Evolutionary conservation across 805 yeast species (phyloP), one percentile per base, ranked within the genome.

Genomic region (Lipomyces oligophaga): DNA sequence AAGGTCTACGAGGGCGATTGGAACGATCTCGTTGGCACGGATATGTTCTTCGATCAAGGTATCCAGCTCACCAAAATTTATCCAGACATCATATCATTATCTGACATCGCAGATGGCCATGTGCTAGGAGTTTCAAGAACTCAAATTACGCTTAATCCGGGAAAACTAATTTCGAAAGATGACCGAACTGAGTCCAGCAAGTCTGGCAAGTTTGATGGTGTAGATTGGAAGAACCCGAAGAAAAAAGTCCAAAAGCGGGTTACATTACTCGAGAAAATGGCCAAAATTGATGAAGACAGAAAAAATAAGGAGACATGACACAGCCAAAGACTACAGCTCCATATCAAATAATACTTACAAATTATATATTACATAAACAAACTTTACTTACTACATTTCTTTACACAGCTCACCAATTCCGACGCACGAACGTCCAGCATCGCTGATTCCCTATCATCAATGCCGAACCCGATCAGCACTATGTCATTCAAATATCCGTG

Each of bases 401-500:
- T 35, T n/a, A 52, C 5, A 22, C 56, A 52, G 20, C 38, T 38
- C 10, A 52, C 54, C 21, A 52, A 34, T 16, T 43, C 48, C n/a
- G 43, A 36, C 2, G 56, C 56, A 20, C 44, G 43, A 21, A 52
- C 56, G 18, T 52, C 56, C 16, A 52, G 16, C 13, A 49, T 45
- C 7, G 56, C 56, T 6, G 53, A 35, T 25, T 52, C 56, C 25
- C 39, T 21, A 34, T 52, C 56, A 11, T 52, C 54, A 15, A 52
- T 52, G 15, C 54, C 56, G 37, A 52, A 52, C 8, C 45, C 39
- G 21, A 52, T 44, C 26, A 52, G 39, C 8, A 52, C 39, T 8
- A 52, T 40, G 20, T 52, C 56, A 22, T 49, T 49, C 19, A 52
- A 43, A 31, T 52, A 52, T n/a, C 56, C 56, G 31, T 52, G 56